Percentiles rank a stretch among this genome's conserved stretches.
phyloP scores from a whole-genome alignment of 139 green algal genomes.

The Volvox africanus region DNA sequence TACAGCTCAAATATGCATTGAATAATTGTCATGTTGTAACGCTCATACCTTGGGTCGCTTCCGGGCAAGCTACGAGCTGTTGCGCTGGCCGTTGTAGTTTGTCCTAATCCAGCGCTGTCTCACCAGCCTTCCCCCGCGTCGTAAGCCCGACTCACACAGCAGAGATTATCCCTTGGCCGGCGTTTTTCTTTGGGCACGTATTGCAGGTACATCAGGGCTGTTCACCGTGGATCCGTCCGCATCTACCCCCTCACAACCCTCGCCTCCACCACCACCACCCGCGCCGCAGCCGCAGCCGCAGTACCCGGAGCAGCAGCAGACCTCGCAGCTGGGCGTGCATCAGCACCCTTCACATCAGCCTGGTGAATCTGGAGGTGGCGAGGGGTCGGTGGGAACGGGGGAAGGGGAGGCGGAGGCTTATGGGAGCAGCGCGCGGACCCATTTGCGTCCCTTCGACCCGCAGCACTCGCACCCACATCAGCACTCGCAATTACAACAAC shows the following conservation, averaged over 20 bases:
- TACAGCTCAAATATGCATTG: background rate
- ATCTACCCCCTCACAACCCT: background rate
- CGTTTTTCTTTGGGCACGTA: no score
- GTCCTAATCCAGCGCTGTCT: no score
- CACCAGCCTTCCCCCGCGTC: no score
- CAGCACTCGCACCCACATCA: background rate
- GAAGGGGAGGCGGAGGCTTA: background rate
- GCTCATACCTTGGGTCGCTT: background rate
- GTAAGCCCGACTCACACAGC: no score
- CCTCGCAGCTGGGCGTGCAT: background rate
- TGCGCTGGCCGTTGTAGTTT: background rate
- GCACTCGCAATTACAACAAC: background rate
- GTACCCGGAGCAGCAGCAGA: background rate
- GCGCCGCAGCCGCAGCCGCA: background rate
- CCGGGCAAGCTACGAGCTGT: background rate
- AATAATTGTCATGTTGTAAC: background rate
- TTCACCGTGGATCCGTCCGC: background rate
- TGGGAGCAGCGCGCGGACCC: background rate
- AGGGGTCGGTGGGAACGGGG: background rate
- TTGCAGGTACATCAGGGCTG: background rate
- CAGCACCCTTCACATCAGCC: background rate
- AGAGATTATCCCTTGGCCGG: no score
- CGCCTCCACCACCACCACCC: background rate
- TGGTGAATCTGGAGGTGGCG: background rate
- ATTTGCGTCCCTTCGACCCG: background rate